Conservation (phyloP, 345 rosid species). For the Populus davidiana region DNA sequence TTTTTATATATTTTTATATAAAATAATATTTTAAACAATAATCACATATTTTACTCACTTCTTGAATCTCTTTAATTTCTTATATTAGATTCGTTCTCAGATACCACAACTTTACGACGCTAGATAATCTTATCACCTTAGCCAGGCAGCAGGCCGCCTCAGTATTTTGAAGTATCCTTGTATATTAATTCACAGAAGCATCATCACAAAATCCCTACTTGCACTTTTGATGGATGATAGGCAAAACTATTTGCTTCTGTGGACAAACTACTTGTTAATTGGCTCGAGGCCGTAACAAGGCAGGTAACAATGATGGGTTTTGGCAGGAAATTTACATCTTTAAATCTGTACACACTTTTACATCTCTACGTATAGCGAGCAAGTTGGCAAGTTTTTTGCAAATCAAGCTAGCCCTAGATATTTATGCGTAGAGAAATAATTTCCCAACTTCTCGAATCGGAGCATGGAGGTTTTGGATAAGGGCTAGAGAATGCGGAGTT, state of each 20-base stretch:
- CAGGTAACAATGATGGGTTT: neutral
- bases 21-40: no score
- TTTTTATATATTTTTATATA: accelerated
- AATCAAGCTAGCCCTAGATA: slow-evolving; percentile 26
- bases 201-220: no score
- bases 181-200: no score
- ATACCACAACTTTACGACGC: no score
- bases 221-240: no score
- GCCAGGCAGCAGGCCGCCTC: no score
- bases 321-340: slow-evolving; percentile 1
- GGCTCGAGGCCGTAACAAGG: neutral
- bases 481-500: slow-evolving; percentile 41
- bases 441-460: neutral
- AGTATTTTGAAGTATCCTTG: no score
- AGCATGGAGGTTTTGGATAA: slow-evolving; percentile 32
- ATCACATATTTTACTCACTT: no score
- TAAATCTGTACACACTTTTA: neutral
- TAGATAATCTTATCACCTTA: no score
- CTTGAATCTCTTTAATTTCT: no score
- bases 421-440: neutral
- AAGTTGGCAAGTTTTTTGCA: slow-evolving; percentile 40
- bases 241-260: no score
- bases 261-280: neutral
- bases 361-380: slow-evolving; percentile 31
- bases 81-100: no score